Evolutionary conservation across 2,329 filamentous ascomycete genomes (phyloP).

Genomic region (Lachnellula occidentalis): DNA sequence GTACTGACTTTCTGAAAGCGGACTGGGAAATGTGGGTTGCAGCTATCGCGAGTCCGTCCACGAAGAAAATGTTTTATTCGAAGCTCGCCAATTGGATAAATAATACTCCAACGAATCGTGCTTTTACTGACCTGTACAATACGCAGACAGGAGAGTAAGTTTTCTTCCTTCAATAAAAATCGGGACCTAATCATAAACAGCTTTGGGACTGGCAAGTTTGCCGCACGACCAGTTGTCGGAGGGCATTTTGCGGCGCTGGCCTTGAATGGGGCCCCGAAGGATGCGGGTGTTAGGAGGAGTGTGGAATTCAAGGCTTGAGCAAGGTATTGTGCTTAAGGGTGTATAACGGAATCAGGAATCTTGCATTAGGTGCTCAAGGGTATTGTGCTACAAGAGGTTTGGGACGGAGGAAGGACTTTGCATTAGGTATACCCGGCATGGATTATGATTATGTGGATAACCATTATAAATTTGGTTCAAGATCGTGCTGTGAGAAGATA

Average conservation of each 20-base stretch:
- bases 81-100: conserved; percentile 71
- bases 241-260: conserved; percentile 76
- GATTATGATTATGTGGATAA: too few species aligned
- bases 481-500: too few species aligned
- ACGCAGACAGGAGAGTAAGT: conserved; percentile 64
- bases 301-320: not conserved
- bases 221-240: conserved; percentile 72
- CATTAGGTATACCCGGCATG: too few species aligned
- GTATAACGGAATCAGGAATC: not conserved
- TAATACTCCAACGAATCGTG: conserved; percentile 62
- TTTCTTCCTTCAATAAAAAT: not conserved
- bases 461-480: too few species aligned
- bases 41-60: conserved; percentile 60
- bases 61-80: conserved; percentile 60
- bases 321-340: not conserved
- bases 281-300: not conserved
- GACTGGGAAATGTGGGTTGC: conserved; percentile 86
- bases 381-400: too few species aligned
- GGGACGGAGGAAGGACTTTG: too few species aligned
- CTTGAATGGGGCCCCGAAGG: conserved; percentile 12
- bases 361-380: too few species aligned
- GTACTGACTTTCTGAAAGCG: conserved; percentile 3
- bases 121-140: conserved; percentile 74
- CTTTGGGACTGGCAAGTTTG: conserved; percentile 44
- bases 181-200: not conserved